Conservation (phyloP, 2,329 filamentous ascomycete species). For the Coniochaeta hoffmannii region DNA sequence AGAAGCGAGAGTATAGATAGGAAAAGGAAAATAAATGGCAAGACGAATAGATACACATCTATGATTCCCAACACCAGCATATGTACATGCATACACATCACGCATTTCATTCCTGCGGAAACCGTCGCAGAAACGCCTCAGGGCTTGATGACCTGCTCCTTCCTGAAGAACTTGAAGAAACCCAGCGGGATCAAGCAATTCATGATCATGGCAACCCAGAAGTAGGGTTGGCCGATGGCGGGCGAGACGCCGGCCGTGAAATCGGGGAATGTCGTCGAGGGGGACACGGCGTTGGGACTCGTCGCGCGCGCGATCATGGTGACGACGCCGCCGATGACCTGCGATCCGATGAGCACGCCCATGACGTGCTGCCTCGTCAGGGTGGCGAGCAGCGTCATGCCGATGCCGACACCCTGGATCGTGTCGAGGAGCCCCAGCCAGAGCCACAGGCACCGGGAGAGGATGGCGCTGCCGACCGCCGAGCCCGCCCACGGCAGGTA, state of each 20-base stretch:
- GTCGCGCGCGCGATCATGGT: constrained; percentile 55
- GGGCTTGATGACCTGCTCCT: constrained; percentile 50
- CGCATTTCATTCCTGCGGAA: too few relatives aligned
- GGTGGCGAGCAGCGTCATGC: constrained; percentile 61
- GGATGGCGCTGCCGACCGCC: constrained; percentile 44
- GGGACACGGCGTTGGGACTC: constrained; percentile 53
- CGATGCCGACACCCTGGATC: constrained; percentile 58
- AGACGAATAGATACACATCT: neutral
- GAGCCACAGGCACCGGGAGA: constrained; percentile 54
- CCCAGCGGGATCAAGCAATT: constrained; percentile 52
- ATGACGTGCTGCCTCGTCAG: constrained; percentile 58
- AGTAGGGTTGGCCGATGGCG: constrained; percentile 44
- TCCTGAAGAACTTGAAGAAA: constrained; percentile 48
- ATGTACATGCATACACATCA: neutral
- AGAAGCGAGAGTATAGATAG: neutral
- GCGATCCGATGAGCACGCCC: constrained; percentile 52
- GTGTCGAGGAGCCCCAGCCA: constrained; percentile 61
- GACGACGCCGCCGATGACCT: constrained; percentile 53
- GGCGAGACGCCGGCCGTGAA: constrained; percentile 39
- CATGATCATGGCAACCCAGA: constrained; percentile 52
- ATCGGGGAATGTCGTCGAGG: constrained; percentile 57
- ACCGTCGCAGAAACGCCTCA: too few relatives aligned
- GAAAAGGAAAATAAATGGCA: neutral
- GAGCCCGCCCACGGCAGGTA: constrained; percentile 57
- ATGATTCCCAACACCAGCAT: neutral